A percentile compares a stretch with the other conserved stretches of the same genome.
These are phyloP conservation scores for Anisodus acutangulus DNA, from an alignment of 257 asterid genomes.

Conservation along the genomic window DNA sequence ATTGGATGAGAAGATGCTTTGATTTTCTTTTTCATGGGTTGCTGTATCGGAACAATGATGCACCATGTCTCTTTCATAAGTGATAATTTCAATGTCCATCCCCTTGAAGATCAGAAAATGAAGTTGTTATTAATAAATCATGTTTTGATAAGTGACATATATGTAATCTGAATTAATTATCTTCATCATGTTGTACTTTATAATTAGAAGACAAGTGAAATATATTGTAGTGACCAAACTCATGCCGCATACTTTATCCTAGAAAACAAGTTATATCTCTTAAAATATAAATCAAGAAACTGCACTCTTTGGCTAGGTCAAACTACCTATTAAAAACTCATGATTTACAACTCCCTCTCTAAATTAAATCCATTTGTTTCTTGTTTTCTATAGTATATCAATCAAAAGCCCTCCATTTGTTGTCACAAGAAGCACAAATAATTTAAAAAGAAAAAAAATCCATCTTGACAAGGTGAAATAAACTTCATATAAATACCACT, in stretches of 20 bases:
- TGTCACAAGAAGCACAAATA: background rate
- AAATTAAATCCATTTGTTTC: background rate
- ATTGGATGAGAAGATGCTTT: background rate
- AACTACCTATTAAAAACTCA: slow-evolving; percentile 18
- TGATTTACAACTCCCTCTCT: slow-evolving; percentile 20
- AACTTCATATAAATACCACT: slow-evolving; percentile 26
- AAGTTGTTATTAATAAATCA: background rate
- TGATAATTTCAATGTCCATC: slow-evolving; percentile 40
- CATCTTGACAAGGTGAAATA: background rate
- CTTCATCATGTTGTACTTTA: background rate
- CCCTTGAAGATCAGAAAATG: background rate
- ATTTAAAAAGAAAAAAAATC: background rate
- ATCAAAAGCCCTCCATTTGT: slow-evolving; percentile 28
- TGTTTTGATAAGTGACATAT: slow-evolving; percentile 28
- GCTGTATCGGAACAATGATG: slow-evolving; percentile 27
- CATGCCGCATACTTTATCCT: background rate
- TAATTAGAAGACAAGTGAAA: slow-evolving; percentile 17
- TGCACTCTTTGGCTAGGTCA: slow-evolving; percentile 36
- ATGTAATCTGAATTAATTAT: slow-evolving; percentile 26
- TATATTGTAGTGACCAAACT: slow-evolving; percentile 25
- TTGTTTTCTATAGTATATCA: background rate
- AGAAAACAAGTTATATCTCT: slow-evolving; percentile 16
- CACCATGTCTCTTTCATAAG: slow-evolving; percentile 37
- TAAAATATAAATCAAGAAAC: slow-evolving; percentile 14
- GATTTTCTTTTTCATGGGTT: background rate